Conservation (phyloP, 225 moss, liverwort and hornwort species). For the Bryoerythrophyllum caledonicum region DNA sequence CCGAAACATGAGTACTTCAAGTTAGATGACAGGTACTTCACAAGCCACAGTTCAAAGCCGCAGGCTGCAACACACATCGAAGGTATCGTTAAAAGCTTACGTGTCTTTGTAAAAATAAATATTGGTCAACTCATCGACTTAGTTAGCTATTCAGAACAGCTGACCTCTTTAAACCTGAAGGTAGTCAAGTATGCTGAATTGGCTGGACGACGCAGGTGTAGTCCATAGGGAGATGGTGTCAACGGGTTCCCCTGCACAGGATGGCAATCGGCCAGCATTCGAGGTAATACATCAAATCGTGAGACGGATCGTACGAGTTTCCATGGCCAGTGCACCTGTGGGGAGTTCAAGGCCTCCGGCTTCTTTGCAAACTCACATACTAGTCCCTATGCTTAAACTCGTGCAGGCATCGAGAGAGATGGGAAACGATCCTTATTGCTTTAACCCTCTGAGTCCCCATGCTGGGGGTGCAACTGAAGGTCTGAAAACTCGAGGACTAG, state of each 20-base stretch:
- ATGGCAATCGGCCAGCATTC: conserved; percentile 18
- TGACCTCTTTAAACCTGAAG: no score
- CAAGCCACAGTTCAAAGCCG: conserved; percentile 15
- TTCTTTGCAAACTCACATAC: background rate
- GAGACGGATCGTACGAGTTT: background rate
- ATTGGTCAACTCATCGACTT: no score
- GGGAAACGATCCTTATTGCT: conserved; percentile 8
- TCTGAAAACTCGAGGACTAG: conserved; percentile 17
- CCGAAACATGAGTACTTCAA: conserved; percentile 16
- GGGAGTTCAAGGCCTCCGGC: background rate
- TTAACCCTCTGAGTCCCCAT: conserved; percentile 4
- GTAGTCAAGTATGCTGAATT: no score
- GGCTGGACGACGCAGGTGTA: no score
- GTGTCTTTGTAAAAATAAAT: no score
- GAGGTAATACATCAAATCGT: conserved; percentile 23
- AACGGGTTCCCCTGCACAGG: conserved; percentile 7
- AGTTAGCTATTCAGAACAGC: no score
- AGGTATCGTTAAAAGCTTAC: no score
- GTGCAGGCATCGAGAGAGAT: conserved; percentile 23
- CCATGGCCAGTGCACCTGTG: no score
- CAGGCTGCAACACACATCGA: conserved; percentile 10
- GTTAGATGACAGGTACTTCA: conserved; percentile 20
- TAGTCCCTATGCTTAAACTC: conserved; percentile 2
- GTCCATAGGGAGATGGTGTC: no score
- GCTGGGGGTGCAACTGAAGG: conserved; percentile 1